These are phyloP conservation scores for Saccharomyces hybrid DNA, from an alignment of 1,139 yeast genomes.

Conservation along the genomic window DNA sequence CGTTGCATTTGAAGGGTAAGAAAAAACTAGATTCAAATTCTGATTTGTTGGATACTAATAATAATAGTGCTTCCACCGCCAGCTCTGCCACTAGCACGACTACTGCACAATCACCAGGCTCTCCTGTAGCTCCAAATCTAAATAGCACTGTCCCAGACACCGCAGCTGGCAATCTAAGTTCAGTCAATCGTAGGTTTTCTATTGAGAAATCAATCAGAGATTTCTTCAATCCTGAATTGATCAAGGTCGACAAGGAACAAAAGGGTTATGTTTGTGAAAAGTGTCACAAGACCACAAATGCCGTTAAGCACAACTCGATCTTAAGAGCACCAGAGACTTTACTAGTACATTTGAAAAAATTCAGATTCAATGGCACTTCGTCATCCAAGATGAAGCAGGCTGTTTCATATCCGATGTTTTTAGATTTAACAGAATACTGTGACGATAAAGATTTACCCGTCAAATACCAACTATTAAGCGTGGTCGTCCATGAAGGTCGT, in stretches of 20 bases:
- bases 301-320: conserved; percentile 67
- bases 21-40: conserved; percentile 36
- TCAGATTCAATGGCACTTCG: conserved; percentile 70
- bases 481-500: conserved; percentile 90
- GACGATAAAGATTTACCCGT: conserved; percentile 38
- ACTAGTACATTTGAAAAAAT: conserved; percentile 79
- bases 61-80: conserved; percentile 1
- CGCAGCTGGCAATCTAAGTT: conserved; percentile 2
- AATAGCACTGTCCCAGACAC: neutral
- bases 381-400: conserved; percentile 85
- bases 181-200: conserved; percentile 40
- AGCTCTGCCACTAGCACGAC: conserved; percentile 1
- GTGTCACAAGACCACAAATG: conserved; percentile 71
- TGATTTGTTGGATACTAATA: neutral
- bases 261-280: conserved; percentile 81
- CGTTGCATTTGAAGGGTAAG: conserved; percentile 54
- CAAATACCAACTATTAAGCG: conserved; percentile 69
- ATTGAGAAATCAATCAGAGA: conserved; percentile 69
- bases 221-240: conserved; percentile 72
- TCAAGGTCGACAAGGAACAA: conserved; percentile 59
- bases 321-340: conserved; percentile 83
- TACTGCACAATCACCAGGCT: conserved; percentile 1
- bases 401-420: conserved; percentile 67
- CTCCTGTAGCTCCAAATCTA: conserved; percentile 1
- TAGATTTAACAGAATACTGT: conserved; percentile 60